phyloP scores from a whole-genome alignment of 1,284 basidiomycete species.

The Papiliotrema nemorosa region DNA sequence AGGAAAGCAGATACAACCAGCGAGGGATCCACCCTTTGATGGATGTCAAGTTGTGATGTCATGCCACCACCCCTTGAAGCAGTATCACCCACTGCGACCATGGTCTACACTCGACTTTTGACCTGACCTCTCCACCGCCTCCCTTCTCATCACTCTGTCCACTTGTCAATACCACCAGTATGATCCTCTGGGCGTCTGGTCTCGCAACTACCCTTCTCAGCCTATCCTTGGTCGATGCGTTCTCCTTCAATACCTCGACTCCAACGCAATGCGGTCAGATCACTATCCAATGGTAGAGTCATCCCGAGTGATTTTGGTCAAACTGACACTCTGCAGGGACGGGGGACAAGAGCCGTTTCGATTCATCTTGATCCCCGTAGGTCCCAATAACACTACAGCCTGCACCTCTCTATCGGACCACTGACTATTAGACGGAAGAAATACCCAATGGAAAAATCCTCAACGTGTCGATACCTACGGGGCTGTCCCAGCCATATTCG shows the following conservation, averaged over 20 bases:
- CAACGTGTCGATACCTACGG: conserved; percentile 36
- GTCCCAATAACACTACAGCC: conserved; percentile 6
- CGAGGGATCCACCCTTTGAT: too few relatives aligned
- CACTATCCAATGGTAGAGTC: conserved; percentile 37
- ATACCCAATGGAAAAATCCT: conserved; percentile 24
- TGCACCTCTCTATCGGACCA: neutral
- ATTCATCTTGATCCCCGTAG: conserved; percentile 34
- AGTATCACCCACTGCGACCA: too few relatives aligned
- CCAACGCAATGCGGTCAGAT: conserved; percentile 38
- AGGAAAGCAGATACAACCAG: too few relatives aligned
- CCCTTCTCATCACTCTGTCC: too few relatives aligned
- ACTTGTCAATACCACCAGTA: too few relatives aligned
- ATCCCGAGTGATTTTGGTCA: neutral
- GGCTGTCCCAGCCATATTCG: conserved; percentile 15
- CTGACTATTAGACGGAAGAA: neutral
- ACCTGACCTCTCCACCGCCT: too few relatives aligned
- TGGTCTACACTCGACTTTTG: too few relatives aligned
- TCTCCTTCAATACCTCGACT: conserved; percentile 34
- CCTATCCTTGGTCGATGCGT: conserved; percentile 4
- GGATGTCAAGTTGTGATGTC: too few relatives aligned
- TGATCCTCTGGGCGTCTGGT: too few relatives aligned
- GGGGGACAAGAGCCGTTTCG: conserved; percentile 37
- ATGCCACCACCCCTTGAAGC: too few relatives aligned
- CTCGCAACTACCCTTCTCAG: too few relatives aligned
- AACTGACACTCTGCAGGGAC: conserved; percentile 20